Percentiles rank a stretch among this genome's conserved stretches.
phyloP scores from a whole-genome alignment of 1,284 basidiomycete species.

The Macrocystidia cucumis region DNA sequence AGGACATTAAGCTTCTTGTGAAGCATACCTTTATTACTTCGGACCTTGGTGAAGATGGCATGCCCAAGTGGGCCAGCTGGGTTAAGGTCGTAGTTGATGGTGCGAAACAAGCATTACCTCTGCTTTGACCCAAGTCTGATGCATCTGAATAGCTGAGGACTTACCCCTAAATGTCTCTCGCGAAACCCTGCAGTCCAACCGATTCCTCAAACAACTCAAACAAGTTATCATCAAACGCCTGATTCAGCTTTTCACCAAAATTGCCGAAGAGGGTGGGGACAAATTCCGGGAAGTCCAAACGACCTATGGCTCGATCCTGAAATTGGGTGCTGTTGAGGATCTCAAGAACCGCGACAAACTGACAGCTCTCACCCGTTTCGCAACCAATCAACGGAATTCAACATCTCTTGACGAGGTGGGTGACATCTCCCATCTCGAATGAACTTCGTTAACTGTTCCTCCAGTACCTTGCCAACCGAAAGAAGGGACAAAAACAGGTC shows the following conservation, averaged over 20 bases:
- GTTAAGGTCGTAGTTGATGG: slow-evolving; percentile 85
- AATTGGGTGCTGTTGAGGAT: slow-evolving; percentile 84
- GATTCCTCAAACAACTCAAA: slow-evolving; percentile 76
- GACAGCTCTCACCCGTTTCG: slow-evolving; percentile 65
- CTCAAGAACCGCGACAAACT: slow-evolving; percentile 73
- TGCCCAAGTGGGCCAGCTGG: slow-evolving; percentile 92
- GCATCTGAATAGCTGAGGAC: slow-evolving; percentile 65
- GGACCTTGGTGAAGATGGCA: slow-evolving; percentile 75
- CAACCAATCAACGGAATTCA: slow-evolving; percentile 67
- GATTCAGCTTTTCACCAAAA: slow-evolving; percentile 67
- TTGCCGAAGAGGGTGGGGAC: slow-evolving; percentile 63
- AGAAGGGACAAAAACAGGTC: slow-evolving; percentile 82
- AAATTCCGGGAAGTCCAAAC: slow-evolving; percentile 66
- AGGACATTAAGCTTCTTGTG: slow-evolving; percentile 79
- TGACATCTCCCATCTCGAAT: slow-evolving; percentile 6
- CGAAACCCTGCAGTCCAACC: slow-evolving; percentile 83
- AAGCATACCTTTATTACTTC: slow-evolving; percentile 94
- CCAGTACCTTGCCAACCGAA: slow-evolving; percentile 79
- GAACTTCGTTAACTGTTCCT: slow-evolving; percentile 7
- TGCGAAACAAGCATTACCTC: slow-evolving; percentile 24
- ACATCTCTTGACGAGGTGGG: slow-evolving; percentile 69
- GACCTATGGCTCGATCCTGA: slow-evolving; percentile 73
- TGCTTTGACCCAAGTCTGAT: slow-evolving; percentile 7
- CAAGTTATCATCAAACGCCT: slow-evolving; percentile 72
- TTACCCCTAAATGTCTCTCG: slow-evolving; percentile 92